These are phyloP conservation scores for Xylaria multiplex DNA, from an alignment of 2,329 filamentous ascomycete species.

Conservation along the genomic window DNA sequence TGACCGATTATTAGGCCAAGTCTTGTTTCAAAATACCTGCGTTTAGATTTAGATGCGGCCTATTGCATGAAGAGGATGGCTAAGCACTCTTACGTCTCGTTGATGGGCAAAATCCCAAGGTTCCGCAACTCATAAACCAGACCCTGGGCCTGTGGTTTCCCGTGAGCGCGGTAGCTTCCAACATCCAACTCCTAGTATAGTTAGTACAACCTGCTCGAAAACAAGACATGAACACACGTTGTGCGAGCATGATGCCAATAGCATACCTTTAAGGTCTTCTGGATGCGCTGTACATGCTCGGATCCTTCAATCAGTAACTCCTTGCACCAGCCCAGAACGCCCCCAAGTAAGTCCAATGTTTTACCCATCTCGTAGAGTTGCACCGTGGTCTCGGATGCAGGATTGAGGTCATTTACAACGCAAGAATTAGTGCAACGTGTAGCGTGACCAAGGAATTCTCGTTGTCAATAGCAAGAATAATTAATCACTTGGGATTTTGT, in stretches of 20 bases:
- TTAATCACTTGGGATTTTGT: neutral
- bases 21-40: neutral
- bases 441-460: neutral
- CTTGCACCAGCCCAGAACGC: neutral
- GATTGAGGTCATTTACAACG: too few species aligned
- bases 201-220: neutral
- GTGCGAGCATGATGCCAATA: neutral
- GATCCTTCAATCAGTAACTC: neutral
- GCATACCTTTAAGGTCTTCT: constrained; percentile 11
- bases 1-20: neutral
- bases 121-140: neutral
- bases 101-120: neutral
- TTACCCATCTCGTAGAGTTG: neutral
- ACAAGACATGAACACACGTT: neutral
- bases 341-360: neutral
- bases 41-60: neutral
- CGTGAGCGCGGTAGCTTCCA: neutral
- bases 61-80: neutral
- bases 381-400: neutral
- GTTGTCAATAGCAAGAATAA: neutral
- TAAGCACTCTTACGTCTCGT: neutral
- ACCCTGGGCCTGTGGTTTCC: neutral
- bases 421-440: too few species aligned
- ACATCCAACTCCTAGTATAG: neutral
- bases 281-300: constrained; percentile 3